Percentiles rank a stretch among this genome's conserved stretches.
These are phyloP conservation scores for Phaseolus lunatus DNA, from an alignment of 306 rosid species.

Conservation along the genomic window DNA sequence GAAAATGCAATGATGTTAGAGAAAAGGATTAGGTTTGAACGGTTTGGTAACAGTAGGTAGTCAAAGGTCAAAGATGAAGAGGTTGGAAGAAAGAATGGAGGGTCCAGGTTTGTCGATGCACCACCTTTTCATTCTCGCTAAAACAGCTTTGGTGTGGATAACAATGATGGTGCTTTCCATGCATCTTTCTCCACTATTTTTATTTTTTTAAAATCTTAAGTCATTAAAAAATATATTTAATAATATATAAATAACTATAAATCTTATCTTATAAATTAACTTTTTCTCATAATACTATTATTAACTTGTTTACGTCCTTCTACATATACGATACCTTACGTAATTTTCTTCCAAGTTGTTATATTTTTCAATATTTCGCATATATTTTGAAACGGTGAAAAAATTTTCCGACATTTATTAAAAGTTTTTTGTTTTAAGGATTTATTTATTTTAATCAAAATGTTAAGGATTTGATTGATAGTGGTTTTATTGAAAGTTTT, in stretches of 20 bases:
- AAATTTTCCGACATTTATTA: not conserved
- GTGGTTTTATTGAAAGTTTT: not conserved
- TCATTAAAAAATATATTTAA: too few relatives aligned
- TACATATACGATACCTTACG: too few relatives aligned
- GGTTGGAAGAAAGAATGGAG: slow-evolving; percentile 60
- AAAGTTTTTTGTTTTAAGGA: too few relatives aligned
- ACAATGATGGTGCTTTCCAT: slow-evolving; percentile 46
- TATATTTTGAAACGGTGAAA: not conserved
- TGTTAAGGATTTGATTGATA: not conserved
- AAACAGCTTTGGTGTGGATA: slow-evolving; percentile 62
- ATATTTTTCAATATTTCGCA: too few relatives aligned
- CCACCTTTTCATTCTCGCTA: slow-evolving; percentile 56
- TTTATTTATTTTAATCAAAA: too few relatives aligned
- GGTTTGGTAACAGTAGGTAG: slow-evolving; percentile 58
- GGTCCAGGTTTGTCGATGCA: slow-evolving; percentile 89
- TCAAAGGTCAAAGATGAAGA: slow-evolving; percentile 88
- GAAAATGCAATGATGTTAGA: slow-evolving; percentile 24
- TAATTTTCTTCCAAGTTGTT: too few relatives aligned
- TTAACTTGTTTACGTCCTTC: too few relatives aligned
- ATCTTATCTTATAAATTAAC: too few relatives aligned
- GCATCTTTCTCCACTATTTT: slow-evolving; percentile 24
- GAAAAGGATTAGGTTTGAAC: slow-evolving; percentile 45
- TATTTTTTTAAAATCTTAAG: too few relatives aligned
- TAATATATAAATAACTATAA: too few relatives aligned
- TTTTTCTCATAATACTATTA: too few relatives aligned